Conservation (phyloP, 805 yeast genomes). For the Candida manassasensis region DNA sequence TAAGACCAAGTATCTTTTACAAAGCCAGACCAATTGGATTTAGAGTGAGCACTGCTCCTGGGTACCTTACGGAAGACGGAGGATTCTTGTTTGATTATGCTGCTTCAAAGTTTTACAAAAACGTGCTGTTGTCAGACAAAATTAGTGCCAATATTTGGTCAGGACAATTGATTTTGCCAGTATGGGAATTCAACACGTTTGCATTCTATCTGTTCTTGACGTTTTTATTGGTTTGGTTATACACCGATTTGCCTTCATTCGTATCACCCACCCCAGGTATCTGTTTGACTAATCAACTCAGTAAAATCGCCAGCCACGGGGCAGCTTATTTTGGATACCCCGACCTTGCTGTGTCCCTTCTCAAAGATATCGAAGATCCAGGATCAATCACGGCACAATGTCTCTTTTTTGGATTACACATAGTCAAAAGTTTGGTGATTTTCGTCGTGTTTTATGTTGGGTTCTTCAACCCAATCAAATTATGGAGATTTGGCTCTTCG, state of each 20-base stretch:
- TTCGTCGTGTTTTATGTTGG: slow-evolving; percentile 64
- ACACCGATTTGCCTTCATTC: slow-evolving; percentile 87
- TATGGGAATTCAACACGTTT: slow-evolving; percentile 51
- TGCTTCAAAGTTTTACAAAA: slow-evolving; percentile 45
- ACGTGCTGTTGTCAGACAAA: slow-evolving; percentile 32
- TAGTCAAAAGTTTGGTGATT: slow-evolving; percentile 53
- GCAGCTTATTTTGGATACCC: slow-evolving; percentile 33
- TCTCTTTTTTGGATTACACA: slow-evolving; percentile 68
- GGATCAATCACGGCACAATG: slow-evolving; percentile 49
- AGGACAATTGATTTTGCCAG: slow-evolving; percentile 80
- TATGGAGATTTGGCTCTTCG: slow-evolving; percentile 26
- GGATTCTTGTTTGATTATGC: slow-evolving; percentile 63
- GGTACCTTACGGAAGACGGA: slow-evolving; percentile 80
- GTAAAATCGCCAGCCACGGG: slow-evolving; percentile 16
- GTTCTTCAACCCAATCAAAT: slow-evolving; percentile 63
- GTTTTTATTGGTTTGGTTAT: slow-evolving; percentile 66
- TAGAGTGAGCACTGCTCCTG: slow-evolving; percentile 61
- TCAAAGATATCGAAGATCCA: slow-evolving; percentile 43
- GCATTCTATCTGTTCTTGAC: slow-evolving; percentile 38
- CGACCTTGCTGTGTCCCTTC: slow-evolving; percentile 42
- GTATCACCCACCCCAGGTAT: slow-evolving; percentile 91
- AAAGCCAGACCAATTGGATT: slow-evolving; percentile 61
- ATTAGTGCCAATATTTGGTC: slow-evolving; percentile 73
- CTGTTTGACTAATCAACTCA: slow-evolving; percentile 62
- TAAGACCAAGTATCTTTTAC: slow-evolving; percentile 79